These are phyloP conservation scores for Podila epigama DNA, from an alignment of 192 early-diverging fungal species.

Conservation along the genomic window DNA sequence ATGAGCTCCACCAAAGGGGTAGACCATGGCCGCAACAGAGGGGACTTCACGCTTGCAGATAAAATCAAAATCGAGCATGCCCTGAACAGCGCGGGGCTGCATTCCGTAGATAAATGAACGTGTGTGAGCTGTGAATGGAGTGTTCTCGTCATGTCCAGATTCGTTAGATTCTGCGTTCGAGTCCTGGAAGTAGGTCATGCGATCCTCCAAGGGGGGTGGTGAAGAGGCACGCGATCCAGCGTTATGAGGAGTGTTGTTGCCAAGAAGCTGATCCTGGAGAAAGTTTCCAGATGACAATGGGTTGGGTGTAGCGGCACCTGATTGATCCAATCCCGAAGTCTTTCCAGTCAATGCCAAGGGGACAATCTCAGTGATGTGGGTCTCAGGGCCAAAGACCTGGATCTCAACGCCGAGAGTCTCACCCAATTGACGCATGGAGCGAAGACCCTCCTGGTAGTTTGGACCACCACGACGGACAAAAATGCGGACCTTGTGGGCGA, in stretches of 20 bases:
- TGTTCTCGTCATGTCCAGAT: conserved; percentile 62
- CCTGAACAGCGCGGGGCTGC: conserved; percentile 99
- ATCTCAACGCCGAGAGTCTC: conserved; percentile 94
- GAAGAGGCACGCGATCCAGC: conserved; percentile 48
- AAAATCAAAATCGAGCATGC: conserved; percentile 99
- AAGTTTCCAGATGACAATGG: conserved; percentile 63
- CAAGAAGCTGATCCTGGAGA: conserved; percentile 67
- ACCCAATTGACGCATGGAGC: conserved; percentile 91
- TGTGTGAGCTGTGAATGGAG: conserved; percentile 82
- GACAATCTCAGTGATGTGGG: conserved; percentile 98
- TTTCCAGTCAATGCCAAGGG: conserved; percentile 87
- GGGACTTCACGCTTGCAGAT: conserved; percentile 94
- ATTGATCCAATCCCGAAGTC: conserved; percentile 56
- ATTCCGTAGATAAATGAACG: conserved; percentile 97
- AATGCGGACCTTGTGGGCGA: conserved; percentile 89
- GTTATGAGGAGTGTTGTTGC: conserved; percentile 44
- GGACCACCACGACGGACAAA: conserved; percentile 98
- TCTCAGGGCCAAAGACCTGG: conserved; percentile 96
- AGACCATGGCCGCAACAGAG: conserved; percentile 98
- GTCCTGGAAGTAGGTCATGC: conserved; percentile 59
- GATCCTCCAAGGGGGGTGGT: conserved; percentile 53
- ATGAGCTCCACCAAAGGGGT: conserved; percentile 98
- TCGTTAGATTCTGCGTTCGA: conserved; percentile 20
- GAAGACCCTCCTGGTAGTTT: conserved; percentile 99
- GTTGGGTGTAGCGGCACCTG: conserved; percentile 42